Evolutionary conservation across 2,329 filamentous ascomycete genomes (phyloP).

Genomic region (Phymatotrichopsis omnivora): DNA sequence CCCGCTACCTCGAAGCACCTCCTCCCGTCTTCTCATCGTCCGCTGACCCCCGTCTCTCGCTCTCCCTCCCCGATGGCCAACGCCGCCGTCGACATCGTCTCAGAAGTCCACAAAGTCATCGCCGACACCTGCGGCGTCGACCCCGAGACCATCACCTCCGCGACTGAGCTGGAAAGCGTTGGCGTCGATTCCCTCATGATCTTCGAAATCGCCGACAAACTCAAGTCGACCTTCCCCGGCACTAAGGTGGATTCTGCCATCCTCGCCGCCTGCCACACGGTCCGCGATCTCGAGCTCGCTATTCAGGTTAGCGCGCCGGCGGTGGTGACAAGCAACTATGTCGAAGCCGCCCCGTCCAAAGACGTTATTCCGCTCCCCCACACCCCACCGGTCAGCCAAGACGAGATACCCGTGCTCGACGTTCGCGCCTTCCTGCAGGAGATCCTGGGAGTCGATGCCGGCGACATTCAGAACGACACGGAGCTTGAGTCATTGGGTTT

Average conservation of each 20-base stretch:
- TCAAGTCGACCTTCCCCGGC: conserved; percentile 19
- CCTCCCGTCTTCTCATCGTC: background rate
- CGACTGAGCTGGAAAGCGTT: conserved; percentile 25
- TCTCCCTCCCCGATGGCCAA: conserved; percentile 4
- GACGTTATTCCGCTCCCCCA: too few relatives aligned
- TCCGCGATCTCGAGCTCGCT: conserved; percentile 22
- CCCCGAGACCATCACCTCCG: conserved; percentile 43
- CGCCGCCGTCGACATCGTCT: conserved; percentile 11
- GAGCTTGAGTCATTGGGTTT: conserved; percentile 30
- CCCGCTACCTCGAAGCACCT: conserved; percentile 2
- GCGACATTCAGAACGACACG: conserved; percentile 25
- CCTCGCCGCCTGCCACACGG: conserved; percentile 18
- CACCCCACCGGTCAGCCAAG: conserved; percentile 19
- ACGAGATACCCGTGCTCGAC: conserved; percentile 17
- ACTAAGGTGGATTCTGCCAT: conserved; percentile 18
- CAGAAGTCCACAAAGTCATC: conserved; percentile 41
- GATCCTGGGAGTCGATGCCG: conserved; percentile 29
- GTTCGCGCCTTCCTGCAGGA: conserved; percentile 27
- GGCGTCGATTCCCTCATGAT: conserved; percentile 32
- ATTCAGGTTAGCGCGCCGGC: conserved; percentile 1
- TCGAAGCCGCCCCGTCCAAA: background rate
- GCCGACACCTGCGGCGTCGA: conserved; percentile 64
- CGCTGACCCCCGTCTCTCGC: conserved; percentile 3
- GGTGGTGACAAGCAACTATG: background rate
- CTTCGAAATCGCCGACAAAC: conserved; percentile 29